A percentile compares a stretch with the other conserved stretches of the same genome.
These are phyloP conservation scores for Pulveroboletus ravenelii DNA, from an alignment of 768 basidiomycete genomes.

Conservation along the genomic window DNA sequence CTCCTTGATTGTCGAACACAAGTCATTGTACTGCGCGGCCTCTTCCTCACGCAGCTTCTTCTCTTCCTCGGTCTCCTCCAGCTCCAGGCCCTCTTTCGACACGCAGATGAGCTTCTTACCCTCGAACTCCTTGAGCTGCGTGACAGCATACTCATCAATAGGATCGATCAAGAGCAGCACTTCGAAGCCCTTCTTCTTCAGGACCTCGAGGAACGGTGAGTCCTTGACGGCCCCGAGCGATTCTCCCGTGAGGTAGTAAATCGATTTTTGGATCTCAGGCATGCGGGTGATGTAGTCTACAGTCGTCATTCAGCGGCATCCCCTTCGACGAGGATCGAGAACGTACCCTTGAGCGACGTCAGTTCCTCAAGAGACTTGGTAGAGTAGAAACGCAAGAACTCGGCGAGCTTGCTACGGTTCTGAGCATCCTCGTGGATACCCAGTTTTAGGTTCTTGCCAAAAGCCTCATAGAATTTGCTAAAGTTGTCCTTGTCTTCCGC, in stretches of 20 bases:
- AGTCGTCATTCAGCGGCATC: not conserved
- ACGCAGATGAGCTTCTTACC: conserved; percentile 97
- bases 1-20: conserved; percentile 95
- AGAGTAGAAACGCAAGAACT: conserved; percentile 97
- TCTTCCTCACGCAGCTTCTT: conserved; percentile 88
- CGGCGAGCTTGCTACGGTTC: conserved; percentile 98
- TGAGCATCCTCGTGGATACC: conserved; percentile 99
- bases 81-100: conserved; percentile 98
- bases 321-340: not conserved
- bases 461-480: conserved; percentile 93
- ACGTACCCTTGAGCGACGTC: conserved; percentile 86
- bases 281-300: conserved; percentile 98
- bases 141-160: conserved; percentile 98
- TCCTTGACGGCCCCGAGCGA: conserved; percentile 86
- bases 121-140: conserved; percentile 98
- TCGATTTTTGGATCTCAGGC: conserved; percentile 97
- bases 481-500: conserved; percentile 99
- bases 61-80: conserved; percentile 98
- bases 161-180: conserved; percentile 97
- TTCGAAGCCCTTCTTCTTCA: conserved; percentile 99
- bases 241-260: conserved; percentile 99
- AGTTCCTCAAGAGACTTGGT: conserved; percentile 90
- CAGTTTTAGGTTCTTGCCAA: conserved; percentile 99
- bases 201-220: conserved; percentile 98
- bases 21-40: conserved; percentile 73